Percentiles rank a stretch among this genome's conserved stretches.
Evolutionary conservation across 2,329 filamentous ascomycete species (phyloP).

Genomic region (Didymella sp.): DNA sequence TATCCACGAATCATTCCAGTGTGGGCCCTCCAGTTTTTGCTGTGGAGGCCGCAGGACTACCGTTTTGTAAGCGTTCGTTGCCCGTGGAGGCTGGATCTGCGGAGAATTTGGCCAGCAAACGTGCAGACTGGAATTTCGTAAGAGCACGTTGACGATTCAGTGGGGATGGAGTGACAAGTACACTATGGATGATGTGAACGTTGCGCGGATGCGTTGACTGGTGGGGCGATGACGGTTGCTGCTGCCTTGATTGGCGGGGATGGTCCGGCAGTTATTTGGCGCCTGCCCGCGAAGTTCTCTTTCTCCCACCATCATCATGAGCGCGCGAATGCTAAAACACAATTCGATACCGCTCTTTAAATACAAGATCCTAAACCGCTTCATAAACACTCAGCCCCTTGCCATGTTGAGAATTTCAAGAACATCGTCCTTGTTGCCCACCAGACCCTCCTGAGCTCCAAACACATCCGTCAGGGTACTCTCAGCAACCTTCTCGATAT

Average conservation of each 20-base stretch:
- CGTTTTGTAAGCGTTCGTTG: neutral
- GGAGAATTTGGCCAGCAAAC: neutral
- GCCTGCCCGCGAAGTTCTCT: no score
- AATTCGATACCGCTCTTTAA: neutral
- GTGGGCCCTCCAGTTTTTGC: neutral
- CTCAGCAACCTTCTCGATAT: constrained; percentile 32
- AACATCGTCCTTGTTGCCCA: constrained; percentile 20
- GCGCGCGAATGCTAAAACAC: no score
- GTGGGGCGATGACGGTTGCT: neutral
- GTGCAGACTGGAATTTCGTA: neutral
- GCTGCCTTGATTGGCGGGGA: neutral
- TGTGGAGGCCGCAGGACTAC: neutral
- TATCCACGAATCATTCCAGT: neutral
- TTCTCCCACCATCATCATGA: no score
- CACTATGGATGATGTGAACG: neutral
- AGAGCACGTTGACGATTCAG: neutral
- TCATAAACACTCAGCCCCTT: constrained; percentile 1
- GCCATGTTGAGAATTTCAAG: constrained; percentile 22
- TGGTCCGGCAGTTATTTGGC: neutral
- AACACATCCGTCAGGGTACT: constrained; percentile 34
- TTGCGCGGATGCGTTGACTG: neutral
- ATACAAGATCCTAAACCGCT: neutral
- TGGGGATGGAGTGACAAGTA: neutral
- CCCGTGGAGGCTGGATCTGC: neutral
- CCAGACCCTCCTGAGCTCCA: constrained; percentile 6